Conservation (phyloP, 169 alveolate genomes). For the Plasmodium inui region DNA sequence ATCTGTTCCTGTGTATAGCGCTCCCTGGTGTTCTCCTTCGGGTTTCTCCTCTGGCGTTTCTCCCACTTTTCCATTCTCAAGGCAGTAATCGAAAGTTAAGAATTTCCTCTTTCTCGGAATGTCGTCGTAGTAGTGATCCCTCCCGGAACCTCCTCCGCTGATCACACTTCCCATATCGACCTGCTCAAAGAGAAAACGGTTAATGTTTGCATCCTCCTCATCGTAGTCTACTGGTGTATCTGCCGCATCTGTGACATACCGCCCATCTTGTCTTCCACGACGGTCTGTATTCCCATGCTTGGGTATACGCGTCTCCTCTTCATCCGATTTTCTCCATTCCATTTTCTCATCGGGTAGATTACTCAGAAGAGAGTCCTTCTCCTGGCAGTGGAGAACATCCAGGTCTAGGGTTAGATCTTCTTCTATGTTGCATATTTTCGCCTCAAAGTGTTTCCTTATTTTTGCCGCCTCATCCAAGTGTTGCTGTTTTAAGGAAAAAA, state of each 20-base stretch:
- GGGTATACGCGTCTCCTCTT: not conserved
- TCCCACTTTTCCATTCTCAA: not conserved
- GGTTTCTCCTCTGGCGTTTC: not conserved
- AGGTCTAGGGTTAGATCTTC: slow-evolving; percentile 39
- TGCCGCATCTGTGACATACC: not conserved
- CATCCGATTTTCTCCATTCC: not conserved
- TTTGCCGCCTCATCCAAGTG: slow-evolving; percentile 14
- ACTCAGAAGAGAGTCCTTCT: not conserved
- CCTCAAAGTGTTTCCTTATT: slow-evolving; percentile 42
- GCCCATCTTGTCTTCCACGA: not conserved
- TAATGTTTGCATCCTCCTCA: not conserved
- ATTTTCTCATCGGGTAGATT: not conserved
- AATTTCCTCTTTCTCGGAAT: not conserved
- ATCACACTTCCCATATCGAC: not conserved
- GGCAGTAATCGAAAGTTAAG: not conserved
- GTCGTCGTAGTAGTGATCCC: not conserved
- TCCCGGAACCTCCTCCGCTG: no score
- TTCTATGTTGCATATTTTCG: slow-evolving; percentile 26
- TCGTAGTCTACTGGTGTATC: not conserved
- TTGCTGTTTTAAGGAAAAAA: slow-evolving; percentile 23
- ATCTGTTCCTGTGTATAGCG: no score
- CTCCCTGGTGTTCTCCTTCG: not conserved
- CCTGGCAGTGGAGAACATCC: slow-evolving; percentile 19
- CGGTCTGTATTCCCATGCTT: not conserved
- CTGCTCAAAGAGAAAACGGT: not conserved